phyloP scores from a whole-genome alignment of 306 rosid species.

The Prunus mira region DNA sequence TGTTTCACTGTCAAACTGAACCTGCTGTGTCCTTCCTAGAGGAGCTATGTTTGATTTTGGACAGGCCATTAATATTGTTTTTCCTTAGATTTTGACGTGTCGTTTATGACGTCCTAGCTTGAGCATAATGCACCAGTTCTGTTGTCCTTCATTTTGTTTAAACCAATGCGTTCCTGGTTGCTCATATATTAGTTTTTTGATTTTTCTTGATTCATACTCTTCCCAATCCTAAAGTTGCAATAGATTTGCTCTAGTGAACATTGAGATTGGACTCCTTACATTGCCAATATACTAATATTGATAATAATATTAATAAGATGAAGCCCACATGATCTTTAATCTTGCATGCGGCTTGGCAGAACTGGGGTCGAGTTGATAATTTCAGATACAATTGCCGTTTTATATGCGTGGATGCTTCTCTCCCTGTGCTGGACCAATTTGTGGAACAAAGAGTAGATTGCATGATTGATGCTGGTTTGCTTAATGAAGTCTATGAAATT shows the following conservation, averaged over 20 bases:
- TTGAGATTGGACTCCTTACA: neutral
- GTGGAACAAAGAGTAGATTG: conserved; percentile 82
- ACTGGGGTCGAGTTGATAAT: conserved; percentile 83
- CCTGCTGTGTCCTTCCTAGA: neutral
- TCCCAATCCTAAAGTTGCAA: neutral
- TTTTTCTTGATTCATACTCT: neutral
- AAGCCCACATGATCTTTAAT: neutral
- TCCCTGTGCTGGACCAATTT: conserved; percentile 67
- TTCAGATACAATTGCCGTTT: conserved; percentile 81
- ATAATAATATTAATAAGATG: neutral
- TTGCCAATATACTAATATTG: neutral
- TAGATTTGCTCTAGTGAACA: neutral
- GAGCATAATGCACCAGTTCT: neutral
- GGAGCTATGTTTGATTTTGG: neutral
- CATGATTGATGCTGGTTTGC: conserved; percentile 81
- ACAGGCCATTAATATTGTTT: neutral
- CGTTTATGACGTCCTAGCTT: neutral
- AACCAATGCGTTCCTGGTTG: neutral
- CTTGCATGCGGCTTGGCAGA: conserved; percentile 85
- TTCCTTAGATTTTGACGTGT: neutral
- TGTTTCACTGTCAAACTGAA: neutral
- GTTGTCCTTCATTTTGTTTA: neutral
- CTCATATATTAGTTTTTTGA: neutral
- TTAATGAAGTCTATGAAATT: conserved; percentile 71
- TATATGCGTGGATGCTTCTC: conserved; percentile 73